phyloP scores from a whole-genome alignment of 305 asterid species.

The Salvia sclarea region DNA sequence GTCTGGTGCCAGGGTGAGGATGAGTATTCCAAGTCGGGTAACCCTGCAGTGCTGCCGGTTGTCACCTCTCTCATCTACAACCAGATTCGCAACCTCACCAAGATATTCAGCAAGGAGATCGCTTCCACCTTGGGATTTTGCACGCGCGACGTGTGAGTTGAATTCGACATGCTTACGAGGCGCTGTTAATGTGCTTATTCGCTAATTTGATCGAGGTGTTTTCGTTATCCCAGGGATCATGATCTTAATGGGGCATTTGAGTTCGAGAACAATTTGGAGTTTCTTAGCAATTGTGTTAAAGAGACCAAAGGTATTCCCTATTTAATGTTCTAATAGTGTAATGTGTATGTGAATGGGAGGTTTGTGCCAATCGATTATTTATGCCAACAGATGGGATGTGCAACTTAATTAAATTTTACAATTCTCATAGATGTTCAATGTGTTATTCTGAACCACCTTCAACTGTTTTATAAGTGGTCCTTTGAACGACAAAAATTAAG shows the following conservation, averaged over 20 bases:
- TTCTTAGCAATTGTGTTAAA: conserved; percentile 71
- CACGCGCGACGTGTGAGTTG: conserved; percentile 77
- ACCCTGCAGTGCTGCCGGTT: conserved; percentile 54
- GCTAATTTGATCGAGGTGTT: conserved; percentile 22
- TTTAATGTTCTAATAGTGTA: neutral
- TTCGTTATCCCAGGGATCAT: conserved; percentile 60
- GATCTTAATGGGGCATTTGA: conserved; percentile 84
- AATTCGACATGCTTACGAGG: conserved; percentile 6
- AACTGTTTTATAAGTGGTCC: neutral
- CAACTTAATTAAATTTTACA: neutral
- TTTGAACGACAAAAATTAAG: neutral
- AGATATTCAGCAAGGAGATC: conserved; percentile 62
- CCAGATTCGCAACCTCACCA: conserved; percentile 78
- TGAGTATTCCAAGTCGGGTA: conserved; percentile 42
- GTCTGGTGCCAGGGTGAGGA: conserved; percentile 60
- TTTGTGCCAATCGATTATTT: conserved; percentile 2
- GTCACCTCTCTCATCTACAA: conserved; percentile 71
- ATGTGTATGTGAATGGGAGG: conserved; percentile 15
- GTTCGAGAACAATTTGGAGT: conserved; percentile 69
- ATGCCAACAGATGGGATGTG: neutral
- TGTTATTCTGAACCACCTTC: neutral
- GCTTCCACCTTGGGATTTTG: conserved; percentile 68
- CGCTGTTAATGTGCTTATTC: conserved; percentile 17
- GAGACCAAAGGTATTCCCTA: conserved; percentile 58
- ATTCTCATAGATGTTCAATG: neutral